Percentiles rank a stretch among this genome's conserved stretches.
Conservation (phyloP, 2,329 filamentous ascomycete species). For the Penicillium sp. region DNA sequence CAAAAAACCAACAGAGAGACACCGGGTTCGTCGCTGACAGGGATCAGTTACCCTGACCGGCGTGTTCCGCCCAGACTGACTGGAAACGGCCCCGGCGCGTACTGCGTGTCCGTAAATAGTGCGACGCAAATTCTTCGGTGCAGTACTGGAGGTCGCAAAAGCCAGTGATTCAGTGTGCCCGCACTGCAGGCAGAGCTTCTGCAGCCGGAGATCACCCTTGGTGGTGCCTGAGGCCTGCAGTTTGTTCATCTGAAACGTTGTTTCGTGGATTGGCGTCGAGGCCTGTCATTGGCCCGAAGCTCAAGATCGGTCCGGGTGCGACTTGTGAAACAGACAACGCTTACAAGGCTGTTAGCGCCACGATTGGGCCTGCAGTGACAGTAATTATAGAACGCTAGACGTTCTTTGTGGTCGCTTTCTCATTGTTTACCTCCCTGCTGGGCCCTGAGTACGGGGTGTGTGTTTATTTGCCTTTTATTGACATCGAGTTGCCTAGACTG, state of each 20-base stretch:
- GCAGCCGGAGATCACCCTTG: too few species aligned
- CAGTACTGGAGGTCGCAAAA: too few species aligned
- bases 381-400: conserved; percentile 18
- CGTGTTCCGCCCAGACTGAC: too few species aligned
- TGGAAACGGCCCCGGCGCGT: too few species aligned
- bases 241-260: conserved; percentile 12
- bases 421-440: neutral
- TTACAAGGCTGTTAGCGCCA: neutral
- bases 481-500: conserved; percentile 11
- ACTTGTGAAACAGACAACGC: conserved; percentile 18
- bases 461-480: too few species aligned
- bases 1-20: too few species aligned
- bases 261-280: conserved; percentile 15
- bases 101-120: too few species aligned
- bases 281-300: conserved; percentile 14
- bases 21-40: neutral
- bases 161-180: too few species aligned
- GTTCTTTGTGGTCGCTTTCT: neutral
- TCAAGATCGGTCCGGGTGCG: neutral
- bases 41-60: neutral
- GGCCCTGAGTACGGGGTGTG: neutral
- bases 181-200: too few species aligned
- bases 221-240: too few species aligned
- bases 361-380: conserved; percentile 1
- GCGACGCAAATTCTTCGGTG: neutral